A percentile compares a stretch with the other conserved stretches of the same genome.
phyloP scores from a whole-genome alignment of 2,329 filamentous ascomycete species.

The Curvularia spicifera region DNA sequence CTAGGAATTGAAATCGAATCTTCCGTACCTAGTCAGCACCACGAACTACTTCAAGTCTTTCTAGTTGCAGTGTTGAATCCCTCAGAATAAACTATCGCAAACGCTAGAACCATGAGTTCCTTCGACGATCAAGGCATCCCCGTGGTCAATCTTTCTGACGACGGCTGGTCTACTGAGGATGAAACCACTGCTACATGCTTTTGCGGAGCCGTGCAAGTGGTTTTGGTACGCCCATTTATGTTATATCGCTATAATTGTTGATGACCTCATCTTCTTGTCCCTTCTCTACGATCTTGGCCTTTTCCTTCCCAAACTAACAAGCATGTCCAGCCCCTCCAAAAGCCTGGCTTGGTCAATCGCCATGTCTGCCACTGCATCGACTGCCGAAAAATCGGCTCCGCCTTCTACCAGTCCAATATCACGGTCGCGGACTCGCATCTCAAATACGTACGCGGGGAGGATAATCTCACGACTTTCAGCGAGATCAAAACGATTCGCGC shows the following conservation, averaged over 20 bases:
- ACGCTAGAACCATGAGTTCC: not conserved
- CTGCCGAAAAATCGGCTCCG: slow-evolving; percentile 52
- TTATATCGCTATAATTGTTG: not conserved
- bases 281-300: not conserved
- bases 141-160: not conserved
- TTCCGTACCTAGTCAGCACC: not conserved
- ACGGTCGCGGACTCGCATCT: not conserved
- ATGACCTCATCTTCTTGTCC: too few species aligned
- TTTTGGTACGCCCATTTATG: not conserved
- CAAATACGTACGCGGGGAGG: not conserved
- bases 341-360: slow-evolving; percentile 53
- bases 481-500: not conserved
- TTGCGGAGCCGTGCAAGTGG: not conserved
- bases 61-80: not conserved
- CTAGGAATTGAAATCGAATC: not conserved
- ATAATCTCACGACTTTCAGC: not conserved
- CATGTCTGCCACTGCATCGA: slow-evolving; percentile 68
- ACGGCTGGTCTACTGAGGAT: not conserved
- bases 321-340: not conserved
- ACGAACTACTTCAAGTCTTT: not conserved
- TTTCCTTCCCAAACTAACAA: not conserved
- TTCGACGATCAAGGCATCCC: not conserved
- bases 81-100: not conserved
- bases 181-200: not conserved
- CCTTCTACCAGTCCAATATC: slow-evolving; percentile 1